These are phyloP conservation scores for Scutellaria galericulata DNA, from an alignment of 257 asterid genomes.

Conservation along the genomic window DNA sequence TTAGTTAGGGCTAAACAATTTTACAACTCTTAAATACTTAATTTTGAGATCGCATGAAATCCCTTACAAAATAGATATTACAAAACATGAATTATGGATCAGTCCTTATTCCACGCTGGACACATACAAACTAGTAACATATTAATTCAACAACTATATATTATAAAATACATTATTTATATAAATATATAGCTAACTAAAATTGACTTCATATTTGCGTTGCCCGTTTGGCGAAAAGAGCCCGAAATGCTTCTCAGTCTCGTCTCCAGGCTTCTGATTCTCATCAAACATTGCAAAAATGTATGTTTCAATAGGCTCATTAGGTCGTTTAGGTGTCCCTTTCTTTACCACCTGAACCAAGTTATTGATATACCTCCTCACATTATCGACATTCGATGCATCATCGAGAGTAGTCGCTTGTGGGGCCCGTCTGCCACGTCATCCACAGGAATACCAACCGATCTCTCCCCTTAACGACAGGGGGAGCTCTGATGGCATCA, in stretches of 20 bases:
- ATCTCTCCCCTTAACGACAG: conserved; percentile 24
- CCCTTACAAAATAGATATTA: no score
- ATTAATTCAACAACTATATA: no score
- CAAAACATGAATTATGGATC: no score
- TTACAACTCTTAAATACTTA: no score
- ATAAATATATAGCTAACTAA: not conserved
- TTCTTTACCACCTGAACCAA: no score
- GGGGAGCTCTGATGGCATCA: no score
- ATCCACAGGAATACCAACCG: conserved; percentile 33
- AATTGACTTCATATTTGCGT: conserved; percentile 26
- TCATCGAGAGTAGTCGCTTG: not conserved
- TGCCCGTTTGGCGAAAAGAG: conserved; percentile 5
- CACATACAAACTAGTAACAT: no score
- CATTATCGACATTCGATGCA: conserved; percentile 7
- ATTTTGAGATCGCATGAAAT: no score
- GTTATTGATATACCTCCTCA: conserved; percentile 27
- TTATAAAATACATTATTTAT: no score
- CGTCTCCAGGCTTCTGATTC: conserved; percentile 22
- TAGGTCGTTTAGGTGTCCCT: conserved; percentile 30
- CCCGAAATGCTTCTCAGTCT: conserved; percentile 29
- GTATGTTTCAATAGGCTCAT: conserved; percentile 31
- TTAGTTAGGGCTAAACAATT: no score
- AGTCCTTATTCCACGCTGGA: no score
- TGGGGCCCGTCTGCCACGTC: no score
- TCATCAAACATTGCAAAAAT: conserved; percentile 43